Evolutionary conservation across 768 basidiomycete species (phyloP), one percentile per base, ranked within the genome.

Genomic region (Chiua virens): DNA sequence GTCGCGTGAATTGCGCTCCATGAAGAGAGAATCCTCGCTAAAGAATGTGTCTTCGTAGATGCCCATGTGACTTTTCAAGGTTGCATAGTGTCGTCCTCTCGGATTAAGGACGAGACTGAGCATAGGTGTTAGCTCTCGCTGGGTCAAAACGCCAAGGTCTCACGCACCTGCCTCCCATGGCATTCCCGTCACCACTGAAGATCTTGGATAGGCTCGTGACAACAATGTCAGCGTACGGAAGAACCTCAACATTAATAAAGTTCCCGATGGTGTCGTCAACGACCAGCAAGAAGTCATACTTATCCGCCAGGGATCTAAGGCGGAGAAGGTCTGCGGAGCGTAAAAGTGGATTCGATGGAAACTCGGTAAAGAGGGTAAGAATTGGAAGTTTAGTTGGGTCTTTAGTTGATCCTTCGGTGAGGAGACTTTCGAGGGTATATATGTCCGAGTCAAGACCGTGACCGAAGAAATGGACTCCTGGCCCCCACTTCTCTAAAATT

Each of bases 1-100:
- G 71, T 97, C 86, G 45, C 96, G 90, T 17, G 96, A 98, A 72
- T 99, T 99, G 58, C 95, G 89, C 66, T 99, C 96, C 89, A 99
- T 89, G 76, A 85, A 96, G 49, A 98, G 83, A 37, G 91, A 93
- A 63, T 99, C 96, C 66, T 94, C 90, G 62, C 82, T 78, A 58
- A 87, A 98, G 72, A 92, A 98, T 21, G 74, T 73, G 64, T 99
- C 95, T 66, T 96, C 91, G 68, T 85, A 98, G 7, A 67, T 73
- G 8, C 70, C 62, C 60, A 92, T 73, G 42, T 82, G 71, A 0
- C 71, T 62, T 61, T 89, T 92, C 42, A 99, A 79, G 1, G 71
- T 53, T 0, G 70, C 45, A 65, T 96, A 95, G 62, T 89, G 79
- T 4, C 78, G 80, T 8, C 85, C 77, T 60, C 78, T 73, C 0